A percentile compares a stretch with the other conserved stretches of the same genome.
phyloP scores from a whole-genome alignment of 2,329 filamentous ascomycete species.

The Monosporascus sp. region DNA sequence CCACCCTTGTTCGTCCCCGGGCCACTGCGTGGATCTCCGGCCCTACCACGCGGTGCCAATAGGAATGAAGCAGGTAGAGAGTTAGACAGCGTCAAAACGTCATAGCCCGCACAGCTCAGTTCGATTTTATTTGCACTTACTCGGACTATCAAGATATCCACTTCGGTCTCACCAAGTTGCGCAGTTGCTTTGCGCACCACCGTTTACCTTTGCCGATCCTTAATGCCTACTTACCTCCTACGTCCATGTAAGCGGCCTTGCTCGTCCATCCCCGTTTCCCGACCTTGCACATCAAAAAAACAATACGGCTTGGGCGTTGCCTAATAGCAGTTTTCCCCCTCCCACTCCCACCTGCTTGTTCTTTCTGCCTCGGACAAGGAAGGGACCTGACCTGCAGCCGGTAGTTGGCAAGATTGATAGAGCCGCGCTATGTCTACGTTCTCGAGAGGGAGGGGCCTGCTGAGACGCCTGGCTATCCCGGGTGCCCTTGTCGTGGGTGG shows the following conservation, averaged over 20 bases:
- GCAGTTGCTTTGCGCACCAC: background rate
- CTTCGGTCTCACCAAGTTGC: background rate
- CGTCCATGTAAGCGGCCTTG: background rate
- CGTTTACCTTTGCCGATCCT: background rate
- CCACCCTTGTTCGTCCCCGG: background rate
- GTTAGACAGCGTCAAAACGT: background rate
- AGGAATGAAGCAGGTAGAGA: background rate
- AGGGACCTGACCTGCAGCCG: background rate
- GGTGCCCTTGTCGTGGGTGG: conserved; percentile 36
- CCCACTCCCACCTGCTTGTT: background rate
- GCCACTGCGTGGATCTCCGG: background rate
- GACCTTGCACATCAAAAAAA: background rate
- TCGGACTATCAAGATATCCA: background rate
- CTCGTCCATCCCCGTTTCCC: no score
- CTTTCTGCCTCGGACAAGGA: background rate
- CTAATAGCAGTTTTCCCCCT: background rate
- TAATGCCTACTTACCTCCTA: background rate
- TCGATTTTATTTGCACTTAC: background rate
- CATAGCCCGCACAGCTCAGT: background rate
- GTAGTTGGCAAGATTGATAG: no score
- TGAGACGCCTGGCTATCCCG: conserved; percentile 41
- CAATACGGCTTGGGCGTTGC: background rate
- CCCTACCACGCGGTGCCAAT: background rate
- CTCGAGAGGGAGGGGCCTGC: conserved; percentile 23
- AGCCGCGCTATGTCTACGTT: conserved; percentile 24